A percentile compares a stretch with the other conserved stretches of the same genome.
Evolutionary conservation across 2,329 filamentous ascomycete species (phyloP).

Genomic region (Drechslerella dactyloides): DNA sequence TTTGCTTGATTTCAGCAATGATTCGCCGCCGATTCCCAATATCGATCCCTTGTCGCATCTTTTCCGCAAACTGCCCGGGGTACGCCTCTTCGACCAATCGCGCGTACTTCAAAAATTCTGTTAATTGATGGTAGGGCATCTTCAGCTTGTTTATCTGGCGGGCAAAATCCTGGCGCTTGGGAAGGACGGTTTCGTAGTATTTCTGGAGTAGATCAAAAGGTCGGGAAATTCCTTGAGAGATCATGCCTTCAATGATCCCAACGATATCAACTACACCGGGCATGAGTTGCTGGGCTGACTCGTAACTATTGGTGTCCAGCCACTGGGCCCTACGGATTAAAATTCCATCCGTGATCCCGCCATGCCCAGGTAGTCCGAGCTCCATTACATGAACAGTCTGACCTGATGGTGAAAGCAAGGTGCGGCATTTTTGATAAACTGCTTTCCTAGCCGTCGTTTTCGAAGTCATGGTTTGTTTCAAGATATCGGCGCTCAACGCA

Average conservation of each 20-base stretch:
- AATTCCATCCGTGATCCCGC: neutral
- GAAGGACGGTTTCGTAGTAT: neutral
- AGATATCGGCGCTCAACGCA: neutral
- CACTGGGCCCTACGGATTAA: neutral
- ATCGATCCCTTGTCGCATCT: neutral
- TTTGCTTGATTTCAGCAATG: neutral
- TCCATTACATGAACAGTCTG: conserved; percentile 12
- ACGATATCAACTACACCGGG: neutral
- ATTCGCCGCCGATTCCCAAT: neutral
- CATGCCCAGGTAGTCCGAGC: conserved; percentile 6
- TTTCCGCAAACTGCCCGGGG: neutral
- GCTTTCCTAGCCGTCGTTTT: neutral
- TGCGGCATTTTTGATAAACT: conserved; percentile 4
- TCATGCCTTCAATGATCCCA: conserved; percentile 8
- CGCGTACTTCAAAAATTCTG: neutral
- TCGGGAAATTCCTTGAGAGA: conserved; percentile 6
- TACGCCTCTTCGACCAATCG: neutral
- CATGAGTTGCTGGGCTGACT: conserved; percentile 10
- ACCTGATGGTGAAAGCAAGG: neutral
- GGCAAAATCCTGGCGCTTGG: neutral
- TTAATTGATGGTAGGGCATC: neutral
- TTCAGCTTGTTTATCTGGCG: neutral
- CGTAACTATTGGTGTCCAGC: neutral
- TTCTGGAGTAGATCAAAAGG: conserved; percentile 2
- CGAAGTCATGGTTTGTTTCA: neutral